phyloP scores from a whole-genome alignment of 2,329 filamentous ascomycete genomes.

The Leptographium procerum region DNA sequence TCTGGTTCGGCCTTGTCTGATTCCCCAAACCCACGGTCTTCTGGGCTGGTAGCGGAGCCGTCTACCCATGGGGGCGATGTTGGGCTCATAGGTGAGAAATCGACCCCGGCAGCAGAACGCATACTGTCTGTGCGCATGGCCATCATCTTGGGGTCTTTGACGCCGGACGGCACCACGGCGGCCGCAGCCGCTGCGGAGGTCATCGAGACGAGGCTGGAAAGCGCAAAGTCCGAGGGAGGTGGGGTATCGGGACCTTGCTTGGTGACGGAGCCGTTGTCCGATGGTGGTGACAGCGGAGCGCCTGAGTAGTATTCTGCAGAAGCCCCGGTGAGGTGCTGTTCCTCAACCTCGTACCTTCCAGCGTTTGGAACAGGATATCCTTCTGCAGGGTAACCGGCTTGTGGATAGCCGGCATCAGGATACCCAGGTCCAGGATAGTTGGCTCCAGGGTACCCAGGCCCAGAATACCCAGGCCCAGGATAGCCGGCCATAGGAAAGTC shows the following conservation, averaged over 20 bases:
- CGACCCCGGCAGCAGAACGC: neutral
- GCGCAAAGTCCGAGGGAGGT: neutral
- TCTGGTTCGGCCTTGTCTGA: neutral
- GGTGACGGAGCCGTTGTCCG: conserved; percentile 3
- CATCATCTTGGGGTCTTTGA: neutral
- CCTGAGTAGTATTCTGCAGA: conserved; percentile 16
- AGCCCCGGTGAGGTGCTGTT: neutral
- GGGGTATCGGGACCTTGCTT: neutral
- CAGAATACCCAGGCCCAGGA: neutral
- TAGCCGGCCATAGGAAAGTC: neutral
- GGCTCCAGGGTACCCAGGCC: neutral
- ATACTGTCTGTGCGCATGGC: conserved; percentile 8
- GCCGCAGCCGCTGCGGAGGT: conserved; percentile 2
- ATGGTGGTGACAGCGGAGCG: conserved; percentile 16
- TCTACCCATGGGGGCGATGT: conserved; percentile 10
- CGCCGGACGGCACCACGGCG: neutral
- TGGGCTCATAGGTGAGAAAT: conserved; percentile 13
- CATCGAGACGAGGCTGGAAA: conserved; percentile 7
- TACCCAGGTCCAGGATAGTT: neutral
- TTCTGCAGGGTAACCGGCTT: neutral
- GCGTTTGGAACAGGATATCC: neutral
- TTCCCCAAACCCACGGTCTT: neutral
- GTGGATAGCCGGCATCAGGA: neutral
- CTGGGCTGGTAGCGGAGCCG: neutral
- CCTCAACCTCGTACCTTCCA: neutral